Base-by-base conservation (phyloP, 2,329 filamentous ascomycete genomes). In the Neopestalotiopsis clavispora region DNA sequence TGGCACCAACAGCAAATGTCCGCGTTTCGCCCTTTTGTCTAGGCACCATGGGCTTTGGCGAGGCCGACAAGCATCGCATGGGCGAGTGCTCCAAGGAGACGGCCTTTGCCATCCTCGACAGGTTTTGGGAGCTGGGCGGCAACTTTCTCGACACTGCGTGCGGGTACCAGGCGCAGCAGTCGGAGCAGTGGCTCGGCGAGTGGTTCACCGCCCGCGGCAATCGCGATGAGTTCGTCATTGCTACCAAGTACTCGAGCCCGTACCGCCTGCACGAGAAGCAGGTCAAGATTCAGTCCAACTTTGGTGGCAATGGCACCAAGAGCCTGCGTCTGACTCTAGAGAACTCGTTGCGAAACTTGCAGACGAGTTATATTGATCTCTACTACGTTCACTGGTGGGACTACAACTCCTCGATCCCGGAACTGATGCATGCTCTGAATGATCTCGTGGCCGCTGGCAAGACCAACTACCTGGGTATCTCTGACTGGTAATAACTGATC, bases 141-240 rank as follows among this genome's bases (percentile, higher is more conserved):
- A 92, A 92, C 79, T 91, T 92, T 77, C 90, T 92, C 75, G 90
- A 92, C 76, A 91, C 89, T 0, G 78, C 86, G 72, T 88, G 85
- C 79, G 83, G 82, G 71, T 91, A 90, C 77, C 86, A 90, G 72
- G 72, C 84, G 69, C 87, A 86, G 66, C 78, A 90, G 73, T 89
- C 87, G 0, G 88, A 90, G 72, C 72, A 69, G 14, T 88, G 84
- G 84, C 74, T 91, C 28, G 88, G 88, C n/a, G 86, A 89, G 72
- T 91, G 87, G 86, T 84, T 89, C 80, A 67, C 75, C 0, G 65
- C 73, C 2, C 82, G 84, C 14, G 74, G 79, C 7, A 86, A 85
- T 71, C 84, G 89, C 1, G 86, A 89, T 73, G 77, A 83, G 61
- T 77, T 89, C 64, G 84, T 90, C 32, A 71, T 89, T 14, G 86